These are phyloP conservation scores for Scheffersomyces lignosus DNA, from an alignment of 805 yeast species.

Conservation along the genomic window DNA sequence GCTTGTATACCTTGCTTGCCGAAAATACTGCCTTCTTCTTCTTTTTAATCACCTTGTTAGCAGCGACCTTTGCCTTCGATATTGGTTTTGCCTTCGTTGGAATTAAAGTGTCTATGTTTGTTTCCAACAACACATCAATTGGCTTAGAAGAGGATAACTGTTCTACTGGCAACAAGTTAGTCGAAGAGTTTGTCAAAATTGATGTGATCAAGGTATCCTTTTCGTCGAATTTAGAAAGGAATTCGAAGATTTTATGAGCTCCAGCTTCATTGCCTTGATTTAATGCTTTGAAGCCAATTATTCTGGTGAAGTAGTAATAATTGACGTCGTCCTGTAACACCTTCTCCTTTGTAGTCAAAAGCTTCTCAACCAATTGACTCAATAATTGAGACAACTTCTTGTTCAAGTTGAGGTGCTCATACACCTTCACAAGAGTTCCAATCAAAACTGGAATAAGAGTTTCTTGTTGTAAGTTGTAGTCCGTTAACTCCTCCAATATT, in stretches of 20 bases:
- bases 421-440: conserved; percentile 11
- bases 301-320: conserved; percentile 28
- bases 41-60: conserved; percentile 23
- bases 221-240: conserved; percentile 11
- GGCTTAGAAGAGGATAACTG: conserved; percentile 14
- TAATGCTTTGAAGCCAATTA: conserved; percentile 30
- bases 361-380: conserved; percentile 6
- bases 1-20: conserved; percentile 25
- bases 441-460: conserved; percentile 8
- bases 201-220: conserved; percentile 26
- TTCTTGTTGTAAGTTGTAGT: neutral
- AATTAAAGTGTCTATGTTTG: conserved; percentile 27
- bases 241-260: conserved; percentile 21
- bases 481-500: conserved; percentile 1
- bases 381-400: neutral
- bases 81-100: conserved; percentile 9
- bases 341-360: conserved; percentile 9
- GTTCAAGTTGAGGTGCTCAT: conserved; percentile 1
- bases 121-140: conserved; percentile 32
- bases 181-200: conserved; percentile 17
- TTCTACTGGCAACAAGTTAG: conserved; percentile 18
- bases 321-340: conserved; percentile 9
- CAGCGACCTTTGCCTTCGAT: conserved; percentile 2
- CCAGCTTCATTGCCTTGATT: conserved; percentile 14
- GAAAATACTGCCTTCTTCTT: conserved; percentile 27